phyloP scores from a whole-genome alignment of 169 alveolate species.

The Eimeria tenella region DNA sequence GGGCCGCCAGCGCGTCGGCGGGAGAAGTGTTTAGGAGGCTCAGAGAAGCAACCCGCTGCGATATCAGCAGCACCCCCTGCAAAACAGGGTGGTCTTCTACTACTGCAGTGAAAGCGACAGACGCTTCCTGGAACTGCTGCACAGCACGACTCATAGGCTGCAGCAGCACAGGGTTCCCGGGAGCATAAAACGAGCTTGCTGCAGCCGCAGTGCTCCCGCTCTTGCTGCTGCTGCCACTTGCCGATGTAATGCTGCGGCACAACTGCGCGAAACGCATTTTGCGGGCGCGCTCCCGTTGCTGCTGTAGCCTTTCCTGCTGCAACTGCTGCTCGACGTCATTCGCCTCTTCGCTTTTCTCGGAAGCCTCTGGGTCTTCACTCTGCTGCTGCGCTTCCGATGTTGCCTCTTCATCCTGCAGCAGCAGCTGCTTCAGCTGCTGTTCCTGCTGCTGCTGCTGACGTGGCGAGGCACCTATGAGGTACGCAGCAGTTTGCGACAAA shows the following conservation, averaged over 20 bases:
- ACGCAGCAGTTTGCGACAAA: constrained; percentile 39
- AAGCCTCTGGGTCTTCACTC: background rate
- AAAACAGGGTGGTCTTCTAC: constrained; percentile 73
- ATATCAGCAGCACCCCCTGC: constrained; percentile 53
- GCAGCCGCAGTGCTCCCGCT: constrained; percentile 8
- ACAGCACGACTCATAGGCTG: constrained; percentile 70
- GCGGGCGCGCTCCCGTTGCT: constrained; percentile 78
- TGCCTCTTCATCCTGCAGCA: constrained; percentile 68
- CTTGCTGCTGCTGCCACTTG: background rate
- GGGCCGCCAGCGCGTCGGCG: constrained; percentile 70
- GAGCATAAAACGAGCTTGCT: constrained; percentile 72
- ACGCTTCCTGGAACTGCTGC: constrained; percentile 56
- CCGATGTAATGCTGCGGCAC: background rate
- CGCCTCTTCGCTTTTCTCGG: background rate
- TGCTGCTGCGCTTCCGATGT: constrained; percentile 21
- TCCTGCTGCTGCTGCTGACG: constrained; percentile 72
- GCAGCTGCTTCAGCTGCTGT: constrained; percentile 77
- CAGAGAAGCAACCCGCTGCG: constrained; percentile 44
- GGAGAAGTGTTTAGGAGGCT: constrained; percentile 71
- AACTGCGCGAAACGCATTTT: constrained; percentile 76
- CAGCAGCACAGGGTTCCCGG: constrained; percentile 70
- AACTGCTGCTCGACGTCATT: constrained; percentile 55
- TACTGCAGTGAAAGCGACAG: constrained; percentile 7
- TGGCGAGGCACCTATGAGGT: constrained; percentile 60
- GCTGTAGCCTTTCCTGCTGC: constrained; percentile 74